These are phyloP conservation scores for Kewa caespitosa DNA, from an alignment of 179 eudicot species.

Conservation along the genomic window DNA sequence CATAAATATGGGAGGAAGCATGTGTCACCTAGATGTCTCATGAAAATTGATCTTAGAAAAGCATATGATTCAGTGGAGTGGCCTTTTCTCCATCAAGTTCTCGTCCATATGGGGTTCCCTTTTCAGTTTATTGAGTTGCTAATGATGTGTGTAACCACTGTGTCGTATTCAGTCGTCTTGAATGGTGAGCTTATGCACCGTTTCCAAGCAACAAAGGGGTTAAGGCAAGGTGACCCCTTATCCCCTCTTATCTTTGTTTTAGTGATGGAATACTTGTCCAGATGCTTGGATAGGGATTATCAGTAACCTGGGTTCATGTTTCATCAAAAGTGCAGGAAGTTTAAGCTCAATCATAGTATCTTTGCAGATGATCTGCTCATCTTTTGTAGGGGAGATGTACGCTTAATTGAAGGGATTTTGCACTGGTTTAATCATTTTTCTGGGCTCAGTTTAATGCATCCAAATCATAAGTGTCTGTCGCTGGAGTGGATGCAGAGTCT, in stretches of 20 bases:
- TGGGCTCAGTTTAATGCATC: no score
- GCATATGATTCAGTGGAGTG: neutral
- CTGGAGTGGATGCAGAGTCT: no score
- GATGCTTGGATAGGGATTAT: neutral
- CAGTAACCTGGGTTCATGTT: no score
- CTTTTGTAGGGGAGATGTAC: neutral
- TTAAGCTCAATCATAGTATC: neutral
- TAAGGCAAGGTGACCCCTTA: neutral
- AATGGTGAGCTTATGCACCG: neutral
- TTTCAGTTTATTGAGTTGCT: neutral
- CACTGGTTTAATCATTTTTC: no score
- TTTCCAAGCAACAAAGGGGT: neutral
- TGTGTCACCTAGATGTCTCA: neutral
- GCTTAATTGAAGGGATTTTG: neutral
- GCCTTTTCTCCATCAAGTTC: neutral
- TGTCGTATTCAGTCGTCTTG: neutral
- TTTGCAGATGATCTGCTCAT: neutral
- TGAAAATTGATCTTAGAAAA: neutral
- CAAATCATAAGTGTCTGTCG: no score
- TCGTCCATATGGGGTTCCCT: neutral
- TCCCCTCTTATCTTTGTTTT: neutral
- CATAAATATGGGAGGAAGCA: neutral
- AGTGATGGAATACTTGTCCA: neutral
- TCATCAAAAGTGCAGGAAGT: neutral
- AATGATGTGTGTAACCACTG: neutral